Evolutionary conservation across 176 grass and related monocot genomes (phyloP).

Genomic region (Raddia guianensis): DNA sequence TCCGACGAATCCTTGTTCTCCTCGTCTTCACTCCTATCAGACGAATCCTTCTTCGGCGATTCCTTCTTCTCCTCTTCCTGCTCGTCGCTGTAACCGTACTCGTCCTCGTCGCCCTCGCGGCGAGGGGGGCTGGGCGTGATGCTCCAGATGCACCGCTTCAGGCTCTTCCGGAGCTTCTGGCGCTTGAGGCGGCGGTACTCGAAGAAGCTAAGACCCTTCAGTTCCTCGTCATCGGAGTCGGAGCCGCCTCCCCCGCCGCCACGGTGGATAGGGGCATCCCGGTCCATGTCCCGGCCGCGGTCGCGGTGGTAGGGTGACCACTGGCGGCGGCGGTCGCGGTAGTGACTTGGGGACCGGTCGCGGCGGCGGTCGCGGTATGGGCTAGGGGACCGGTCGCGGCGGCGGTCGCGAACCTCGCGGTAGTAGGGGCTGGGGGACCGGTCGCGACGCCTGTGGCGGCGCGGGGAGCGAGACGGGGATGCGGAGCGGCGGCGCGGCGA

Average conservation of each 20-base stretch:
- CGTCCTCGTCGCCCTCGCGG: constrained; percentile 39
- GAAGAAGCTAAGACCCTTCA: constrained; percentile 83
- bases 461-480: constrained; percentile 42
- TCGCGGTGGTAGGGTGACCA: constrained; percentile 39
- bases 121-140: constrained; percentile 68
- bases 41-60: constrained; percentile 27
- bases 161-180: constrained; percentile 69
- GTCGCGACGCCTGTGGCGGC: constrained; percentile 45
- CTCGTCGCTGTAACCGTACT: constrained; percentile 47
- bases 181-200: constrained; percentile 85
- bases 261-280: neutral
- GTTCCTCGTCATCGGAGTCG: constrained; percentile 57
- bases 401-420: constrained; percentile 29
- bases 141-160: constrained; percentile 82
- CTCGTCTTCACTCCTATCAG: constrained; percentile 45
- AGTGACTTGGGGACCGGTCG: constrained; percentile 45
- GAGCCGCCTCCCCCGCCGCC: constrained; percentile 20
- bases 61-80: constrained; percentile 47
- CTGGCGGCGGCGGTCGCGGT: constrained; percentile 27
- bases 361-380: constrained; percentile 32
- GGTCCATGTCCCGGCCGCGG: constrained; percentile 38
- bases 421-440: constrained; percentile 33
- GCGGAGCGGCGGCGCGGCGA: constrained; percentile 59
- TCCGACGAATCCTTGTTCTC: constrained; percentile 46
- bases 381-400: constrained; percentile 45